A percentile compares a stretch with the other conserved stretches of the same genome.
Evolutionary conservation across 2,329 filamentous ascomycete species (phyloP).

Genomic region (Decorospora gaudefroyi): DNA sequence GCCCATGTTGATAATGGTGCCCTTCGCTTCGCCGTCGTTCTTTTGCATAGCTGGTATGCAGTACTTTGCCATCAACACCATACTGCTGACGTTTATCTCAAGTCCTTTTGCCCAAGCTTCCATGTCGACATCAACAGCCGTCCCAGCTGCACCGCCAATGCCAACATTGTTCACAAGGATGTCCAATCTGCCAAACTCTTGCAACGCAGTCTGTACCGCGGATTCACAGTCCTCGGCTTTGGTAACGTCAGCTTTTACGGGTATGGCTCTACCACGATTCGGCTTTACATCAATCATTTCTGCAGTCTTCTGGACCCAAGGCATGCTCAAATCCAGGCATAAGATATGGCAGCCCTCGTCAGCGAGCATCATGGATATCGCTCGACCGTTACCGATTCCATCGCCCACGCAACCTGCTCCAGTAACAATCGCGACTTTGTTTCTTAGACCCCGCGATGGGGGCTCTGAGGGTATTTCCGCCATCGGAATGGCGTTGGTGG

Average conservation of each 20-base stretch:
- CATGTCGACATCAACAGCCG: slow-evolving; percentile 65
- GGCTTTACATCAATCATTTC: slow-evolving; percentile 55
- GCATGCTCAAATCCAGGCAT: slow-evolving; percentile 60
- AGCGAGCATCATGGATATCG: slow-evolving; percentile 62
- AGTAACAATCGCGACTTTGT: slow-evolving; percentile 60
- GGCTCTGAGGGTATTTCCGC: slow-evolving; percentile 21
- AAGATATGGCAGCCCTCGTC: slow-evolving; percentile 62
- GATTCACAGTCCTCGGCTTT: slow-evolving; percentile 56
- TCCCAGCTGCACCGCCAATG: slow-evolving; percentile 62
- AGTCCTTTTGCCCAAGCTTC: slow-evolving; percentile 61
- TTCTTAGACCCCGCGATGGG: slow-evolving; percentile 49
- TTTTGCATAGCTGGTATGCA: slow-evolving; percentile 63
- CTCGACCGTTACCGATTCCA: slow-evolving; percentile 65
- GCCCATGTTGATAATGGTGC: slow-evolving; percentile 65
- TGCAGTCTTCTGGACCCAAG: slow-evolving; percentile 59
- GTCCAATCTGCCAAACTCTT: slow-evolving; percentile 61
- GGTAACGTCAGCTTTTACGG: slow-evolving; percentile 61
- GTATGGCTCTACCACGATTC: slow-evolving; percentile 47
- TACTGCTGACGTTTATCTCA: slow-evolving; percentile 66
- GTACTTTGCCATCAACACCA: slow-evolving; percentile 67
- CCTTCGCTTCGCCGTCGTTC: slow-evolving; percentile 54
- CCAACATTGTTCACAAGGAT: slow-evolving; percentile 70
- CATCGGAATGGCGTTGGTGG: slow-evolving; percentile 17
- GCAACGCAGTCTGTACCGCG: slow-evolving; percentile 50
- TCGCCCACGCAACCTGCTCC: slow-evolving; percentile 62